Percentiles rank a stretch among this genome's conserved stretches.
Conservation (phyloP, 2,329 filamentous ascomycete genomes). For the Paracorniculantispora psalliotae region DNA sequence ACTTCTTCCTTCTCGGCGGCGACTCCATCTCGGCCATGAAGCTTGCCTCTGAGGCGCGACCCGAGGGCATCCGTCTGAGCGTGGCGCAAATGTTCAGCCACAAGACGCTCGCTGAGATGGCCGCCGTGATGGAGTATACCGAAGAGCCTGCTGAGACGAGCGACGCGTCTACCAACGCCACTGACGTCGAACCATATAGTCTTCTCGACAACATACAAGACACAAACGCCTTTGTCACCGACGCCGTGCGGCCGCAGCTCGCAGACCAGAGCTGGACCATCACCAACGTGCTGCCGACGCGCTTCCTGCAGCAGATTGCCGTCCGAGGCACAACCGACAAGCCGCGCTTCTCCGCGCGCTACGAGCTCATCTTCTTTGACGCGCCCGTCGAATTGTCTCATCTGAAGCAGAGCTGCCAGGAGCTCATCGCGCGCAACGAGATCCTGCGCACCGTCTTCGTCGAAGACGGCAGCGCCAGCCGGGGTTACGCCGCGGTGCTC, state of each 20-base stretch:
- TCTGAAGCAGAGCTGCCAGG: constrained; percentile 45
- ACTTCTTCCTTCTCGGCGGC: constrained; percentile 57
- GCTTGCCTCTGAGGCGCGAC: constrained; percentile 50
- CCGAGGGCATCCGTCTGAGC: constrained; percentile 42
- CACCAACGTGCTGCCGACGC: constrained; percentile 51
- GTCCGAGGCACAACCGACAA: constrained; percentile 52
- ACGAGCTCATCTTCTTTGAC: constrained; percentile 60
- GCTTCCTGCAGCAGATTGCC: constrained; percentile 55
- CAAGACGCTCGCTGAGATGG: constrained; percentile 47
- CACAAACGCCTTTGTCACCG: constrained; percentile 38
- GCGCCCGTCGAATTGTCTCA: constrained; percentile 42
- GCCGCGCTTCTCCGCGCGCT: constrained; percentile 58
- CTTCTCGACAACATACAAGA: constrained; percentile 37
- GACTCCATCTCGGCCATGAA: constrained; percentile 59
- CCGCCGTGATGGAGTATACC: constrained; percentile 38
- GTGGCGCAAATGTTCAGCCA: constrained; percentile 53
- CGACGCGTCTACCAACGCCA: constrained; percentile 23
- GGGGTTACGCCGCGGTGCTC: constrained; percentile 53
- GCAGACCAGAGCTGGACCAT: constrained; percentile 47
- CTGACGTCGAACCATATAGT: constrained; percentile 41
- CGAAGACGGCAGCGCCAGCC: constrained; percentile 37
- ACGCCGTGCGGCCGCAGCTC: constrained; percentile 47
- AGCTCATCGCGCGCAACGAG: constrained; percentile 56
- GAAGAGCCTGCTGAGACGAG: constrained; percentile 13
- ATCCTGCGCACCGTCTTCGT: constrained; percentile 64